Evolutionary conservation across 495 filamentous ascomycete species (phyloP).

Genomic region (Antarctomyces pellizariae): DNA sequence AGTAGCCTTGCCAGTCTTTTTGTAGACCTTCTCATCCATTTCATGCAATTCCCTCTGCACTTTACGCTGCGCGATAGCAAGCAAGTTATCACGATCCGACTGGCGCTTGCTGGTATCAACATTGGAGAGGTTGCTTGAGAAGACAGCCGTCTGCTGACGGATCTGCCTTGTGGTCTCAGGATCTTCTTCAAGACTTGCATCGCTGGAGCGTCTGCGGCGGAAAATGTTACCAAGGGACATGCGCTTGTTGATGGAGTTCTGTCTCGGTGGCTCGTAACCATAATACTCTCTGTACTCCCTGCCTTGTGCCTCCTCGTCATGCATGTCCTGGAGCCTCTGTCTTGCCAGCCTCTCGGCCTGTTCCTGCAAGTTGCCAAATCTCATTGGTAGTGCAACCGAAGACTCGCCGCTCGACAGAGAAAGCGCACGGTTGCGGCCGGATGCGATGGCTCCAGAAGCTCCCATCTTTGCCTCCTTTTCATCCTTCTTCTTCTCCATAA

Average conservation of each 20-base stretch:
- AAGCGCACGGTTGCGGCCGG: no score
- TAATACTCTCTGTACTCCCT: constrained; percentile 49
- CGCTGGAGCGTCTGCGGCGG: constrained; percentile 44
- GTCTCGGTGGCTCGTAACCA: constrained; percentile 24
- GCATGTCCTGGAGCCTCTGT: constrained; percentile 58
- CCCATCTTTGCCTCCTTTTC: no score
- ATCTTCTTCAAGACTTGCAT: constrained; percentile 40
- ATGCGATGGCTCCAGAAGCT: no score
- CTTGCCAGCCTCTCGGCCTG: constrained; percentile 64
- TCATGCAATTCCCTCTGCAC: constrained; percentile 52
- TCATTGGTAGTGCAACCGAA: constrained; percentile 9
- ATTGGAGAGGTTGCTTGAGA: constrained; percentile 39
- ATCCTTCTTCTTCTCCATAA: constrained; percentile 33
- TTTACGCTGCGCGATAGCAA: constrained; percentile 64
- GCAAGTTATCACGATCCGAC: constrained; percentile 45
- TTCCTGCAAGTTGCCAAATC: constrained; percentile 37
- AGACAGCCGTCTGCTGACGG: constrained; percentile 53
- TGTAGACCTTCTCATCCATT: constrained; percentile 59
- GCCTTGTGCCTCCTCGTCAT: constrained; percentile 37
- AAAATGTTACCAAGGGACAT: no score
- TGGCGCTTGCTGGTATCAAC: constrained; percentile 56
- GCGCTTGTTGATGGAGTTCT: constrained; percentile 27
- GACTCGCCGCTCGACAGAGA: no score
- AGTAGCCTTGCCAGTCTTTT: constrained; percentile 52
- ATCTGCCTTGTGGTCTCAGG: constrained; percentile 45